Base-by-base conservation (phyloP, 1,284 basidiomycete species). In the Melampsora larici-populina region DNA sequence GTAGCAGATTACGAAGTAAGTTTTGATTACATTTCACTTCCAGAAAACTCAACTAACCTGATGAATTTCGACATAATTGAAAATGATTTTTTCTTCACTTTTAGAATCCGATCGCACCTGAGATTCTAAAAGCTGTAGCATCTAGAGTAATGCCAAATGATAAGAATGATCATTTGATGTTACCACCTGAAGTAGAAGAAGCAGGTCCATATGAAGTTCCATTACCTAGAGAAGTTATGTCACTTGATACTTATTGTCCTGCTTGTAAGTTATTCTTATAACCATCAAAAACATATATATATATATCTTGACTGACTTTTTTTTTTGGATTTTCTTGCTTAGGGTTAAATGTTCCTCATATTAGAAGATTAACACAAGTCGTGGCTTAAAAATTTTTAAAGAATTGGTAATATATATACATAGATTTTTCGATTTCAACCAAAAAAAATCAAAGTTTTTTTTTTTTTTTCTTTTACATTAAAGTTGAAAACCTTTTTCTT, bases 1-100 rank as follows among this genome's bases (percentile, higher is more conserved):
- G 95, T 97, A 79, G 97, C 97, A 66, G 97, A 99, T 86, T 97
- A 97, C 84, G 94, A 97, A 88, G 92, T 92, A 81, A 77, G 86
- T 79, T 21, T 36, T 11, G 1, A 29, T 68, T 13, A 36, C 68
- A 17, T 55, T 31, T 18, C n/a, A 68, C 33, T 26, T 26, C 9
- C 36, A 36, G 36, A 36, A 36, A 36, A 36, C 3, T 36, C 9
- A 36, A 36, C 36, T 4, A 36, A 36, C 36, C 36, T 36, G 65
- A 21, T 40, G 65, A n/a, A 24, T 13, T 29, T 40, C 2, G 8
- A 33, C 65, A n/a, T 51, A 43, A 21, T 49, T 9, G 78, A 62
- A 18, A n/a, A 26, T 49, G 15, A 36, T 46, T 36, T 51, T 8
- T 65, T 33, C 1, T 65, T 24, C 63, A 65, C 40, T 82, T 81